Conservation (phyloP, 176 grass and related monocot genomes). For the Stipa capillata region DNA sequence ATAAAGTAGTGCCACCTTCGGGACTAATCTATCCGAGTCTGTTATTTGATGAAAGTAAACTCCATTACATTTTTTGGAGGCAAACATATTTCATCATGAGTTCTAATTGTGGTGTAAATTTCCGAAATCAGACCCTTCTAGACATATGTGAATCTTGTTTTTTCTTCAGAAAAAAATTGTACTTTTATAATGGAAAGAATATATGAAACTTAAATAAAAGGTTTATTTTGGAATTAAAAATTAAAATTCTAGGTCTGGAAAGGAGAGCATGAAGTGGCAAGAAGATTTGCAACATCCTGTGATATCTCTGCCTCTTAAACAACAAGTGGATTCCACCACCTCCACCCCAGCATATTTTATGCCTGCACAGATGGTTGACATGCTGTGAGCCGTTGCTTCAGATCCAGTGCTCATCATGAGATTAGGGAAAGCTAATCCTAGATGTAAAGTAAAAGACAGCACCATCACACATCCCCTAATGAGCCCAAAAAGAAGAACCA, state of each 20-base stretch:
- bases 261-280: slow-evolving; percentile 29
- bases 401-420: slow-evolving; percentile 29
- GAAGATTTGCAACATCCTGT: slow-evolving; percentile 26
- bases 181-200: neutral
- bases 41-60: neutral
- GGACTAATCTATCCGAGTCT: too few relatives aligned
- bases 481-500: slow-evolving; percentile 15
- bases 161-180: too few relatives aligned
- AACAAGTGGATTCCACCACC: slow-evolving; percentile 39
- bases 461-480: slow-evolving; percentile 10
- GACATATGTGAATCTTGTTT: neutral
- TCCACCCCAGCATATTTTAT: slow-evolving; percentile 32
- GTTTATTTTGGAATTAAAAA: neutral
- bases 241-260: neutral
- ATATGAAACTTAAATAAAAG: neutral
- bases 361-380: slow-evolving; percentile 29
- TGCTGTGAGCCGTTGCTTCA: slow-evolving; percentile 38
- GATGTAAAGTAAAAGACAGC: slow-evolving; percentile 37
- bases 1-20: neutral
- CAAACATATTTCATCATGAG: neutral
- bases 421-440: slow-evolving; percentile 41
- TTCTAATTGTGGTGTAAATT: neutral
- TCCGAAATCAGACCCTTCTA: neutral
- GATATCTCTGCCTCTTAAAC: slow-evolving; percentile 14
- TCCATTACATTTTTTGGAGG: neutral